Evolutionary conservation across 208 protist species (phyloP).

Genomic region (Willaertia magna): DNA sequence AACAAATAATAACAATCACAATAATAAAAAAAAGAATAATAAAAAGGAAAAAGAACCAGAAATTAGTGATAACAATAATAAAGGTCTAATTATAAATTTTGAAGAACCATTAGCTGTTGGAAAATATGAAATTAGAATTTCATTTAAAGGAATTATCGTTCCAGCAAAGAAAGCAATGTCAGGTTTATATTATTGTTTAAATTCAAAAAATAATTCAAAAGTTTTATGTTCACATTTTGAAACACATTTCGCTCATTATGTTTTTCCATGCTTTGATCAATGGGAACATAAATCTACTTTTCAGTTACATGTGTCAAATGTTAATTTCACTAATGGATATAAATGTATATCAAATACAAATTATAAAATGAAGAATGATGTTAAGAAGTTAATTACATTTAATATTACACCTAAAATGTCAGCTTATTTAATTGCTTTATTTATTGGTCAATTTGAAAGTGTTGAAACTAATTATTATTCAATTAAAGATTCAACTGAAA

Average conservation of each 20-base stretch:
- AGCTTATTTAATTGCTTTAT: background rate
- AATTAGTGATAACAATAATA: too few species aligned
- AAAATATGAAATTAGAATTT: background rate
- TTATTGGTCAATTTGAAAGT: background rate
- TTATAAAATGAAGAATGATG: background rate
- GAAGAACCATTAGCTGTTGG: background rate
- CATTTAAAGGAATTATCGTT: background rate
- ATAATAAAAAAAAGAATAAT: background rate
- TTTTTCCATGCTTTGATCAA: background rate
- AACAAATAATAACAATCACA: background rate
- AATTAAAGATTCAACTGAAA: background rate
- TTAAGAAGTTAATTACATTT: background rate
- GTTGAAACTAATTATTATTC: background rate
- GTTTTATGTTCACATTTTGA: background rate
- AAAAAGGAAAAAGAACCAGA: background rate
- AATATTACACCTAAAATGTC: background rate
- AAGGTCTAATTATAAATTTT: background rate
- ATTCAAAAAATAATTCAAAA: background rate
- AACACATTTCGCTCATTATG: background rate
- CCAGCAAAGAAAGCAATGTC: background rate
- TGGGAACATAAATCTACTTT: background rate
- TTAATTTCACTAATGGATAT: background rate
- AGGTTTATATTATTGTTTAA: background rate
- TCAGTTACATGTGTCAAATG: background rate
- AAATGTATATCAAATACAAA: background rate